Evolutionary conservation across 495 filamentous ascomycete genomes (phyloP).

Genomic region (Apiosordaria backusii): DNA sequence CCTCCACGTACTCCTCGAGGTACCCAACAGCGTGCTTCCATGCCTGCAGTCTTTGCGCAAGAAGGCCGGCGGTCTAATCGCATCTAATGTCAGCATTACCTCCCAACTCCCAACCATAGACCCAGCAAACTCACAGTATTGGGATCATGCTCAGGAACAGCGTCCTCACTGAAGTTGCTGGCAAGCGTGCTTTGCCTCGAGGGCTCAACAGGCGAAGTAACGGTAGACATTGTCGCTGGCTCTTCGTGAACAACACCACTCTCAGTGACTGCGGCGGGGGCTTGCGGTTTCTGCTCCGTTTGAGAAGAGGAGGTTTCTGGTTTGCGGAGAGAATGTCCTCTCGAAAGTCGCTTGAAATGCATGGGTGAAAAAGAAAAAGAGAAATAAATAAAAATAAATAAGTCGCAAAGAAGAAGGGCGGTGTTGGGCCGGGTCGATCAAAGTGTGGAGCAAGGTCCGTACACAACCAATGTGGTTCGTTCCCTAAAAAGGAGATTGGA

Average conservation of each 20-base stretch:
- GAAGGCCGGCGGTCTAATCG: slow-evolving; percentile 64
- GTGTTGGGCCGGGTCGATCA: not conserved
- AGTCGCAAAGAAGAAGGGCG: not conserved
- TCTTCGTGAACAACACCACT: not conserved
- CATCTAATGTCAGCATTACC: not conserved
- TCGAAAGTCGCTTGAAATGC: not conserved
- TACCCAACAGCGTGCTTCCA: slow-evolving; percentile 94
- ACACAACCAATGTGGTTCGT: too few species aligned
- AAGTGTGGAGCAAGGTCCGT: not conserved
- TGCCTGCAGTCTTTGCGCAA: slow-evolving; percentile 80
- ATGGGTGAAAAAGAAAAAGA: not conserved
- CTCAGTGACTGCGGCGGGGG: not conserved
- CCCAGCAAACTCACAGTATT: slow-evolving; percentile 56
- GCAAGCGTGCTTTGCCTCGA: slow-evolving; percentile 53
- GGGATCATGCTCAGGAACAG: slow-evolving; percentile 74
- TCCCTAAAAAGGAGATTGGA: not conserved
- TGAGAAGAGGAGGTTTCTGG: not conserved
- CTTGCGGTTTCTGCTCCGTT: not conserved
- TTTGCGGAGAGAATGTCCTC: slow-evolving; percentile 1
- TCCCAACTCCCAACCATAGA: too few species aligned
- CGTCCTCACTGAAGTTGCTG: slow-evolving; percentile 53
- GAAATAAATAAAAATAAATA: not conserved
- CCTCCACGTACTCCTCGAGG: slow-evolving; percentile 80
- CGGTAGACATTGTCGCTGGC: not conserved
- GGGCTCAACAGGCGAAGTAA: slow-evolving; percentile 39